Base-by-base conservation (phyloP, 169 alveolate genomes). In the Cryptosporidium felis region DNA sequence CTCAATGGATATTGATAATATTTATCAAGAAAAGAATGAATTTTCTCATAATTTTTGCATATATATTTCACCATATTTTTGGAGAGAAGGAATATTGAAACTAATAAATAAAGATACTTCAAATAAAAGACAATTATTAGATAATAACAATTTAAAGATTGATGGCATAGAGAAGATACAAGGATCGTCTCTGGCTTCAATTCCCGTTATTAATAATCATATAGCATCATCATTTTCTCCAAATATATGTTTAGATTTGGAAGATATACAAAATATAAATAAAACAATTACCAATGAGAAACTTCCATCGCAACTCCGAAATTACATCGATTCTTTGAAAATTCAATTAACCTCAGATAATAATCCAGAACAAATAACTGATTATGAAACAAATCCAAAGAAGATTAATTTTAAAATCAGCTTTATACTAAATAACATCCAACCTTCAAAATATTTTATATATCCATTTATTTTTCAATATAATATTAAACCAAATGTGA, bases 251-350 rank as follows among this genome's bases (percentile, higher is more conserved):
- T 32, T 65, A n/a, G 80, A 46, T n/a, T 62, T 62, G 18, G 26
- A 62, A 16, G 38, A 65, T 2, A 18, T 65, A 26, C 30, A 18
- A 16, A 56, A 56, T 1, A 23, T 28, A 18, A 44, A 45, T 47
- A 47, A 14, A n/a, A 16, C 40, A 60, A 60, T 60, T 8, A 34
- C 51, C 16, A 65, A 65, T 65, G 81, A 65, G 32, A 65, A 46
- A 14, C 62, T 65, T 23, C 81, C 81, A 23, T 45, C 81, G 23
- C 81, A 65, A 3, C 62, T 65, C n/a, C 45, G 81, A 47, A 65
- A 34, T 65, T 32, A 65, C 32, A 2, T 65, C 8, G 81, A 65
- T 9, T 65, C 81, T n/a, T 14, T 65, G 32, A 23, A 26, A 28
- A 47, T 65, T 3, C 28, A 65, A 30, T 14, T 65, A 12, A 5